A percentile compares a stretch with the other conserved stretches of the same genome.
These are phyloP conservation scores for Ceratocystis colombiana DNA, from an alignment of 2,329 filamentous ascomycete species.

Conservation along the genomic window DNA sequence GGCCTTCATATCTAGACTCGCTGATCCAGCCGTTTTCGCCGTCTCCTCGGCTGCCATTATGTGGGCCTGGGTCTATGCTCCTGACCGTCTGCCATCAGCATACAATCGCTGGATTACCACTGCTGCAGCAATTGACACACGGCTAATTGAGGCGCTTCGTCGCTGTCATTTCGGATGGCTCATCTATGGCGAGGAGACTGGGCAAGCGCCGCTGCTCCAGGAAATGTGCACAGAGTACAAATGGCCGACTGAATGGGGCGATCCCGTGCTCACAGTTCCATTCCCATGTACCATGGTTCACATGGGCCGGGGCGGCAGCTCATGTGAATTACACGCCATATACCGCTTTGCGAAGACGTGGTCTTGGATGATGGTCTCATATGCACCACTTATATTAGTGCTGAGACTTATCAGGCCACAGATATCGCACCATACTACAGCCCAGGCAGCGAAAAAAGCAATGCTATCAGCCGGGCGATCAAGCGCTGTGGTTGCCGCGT, in stretches of 20 bases:
- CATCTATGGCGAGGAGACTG: slow-evolving; percentile 63
- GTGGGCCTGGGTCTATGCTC: slow-evolving; percentile 80
- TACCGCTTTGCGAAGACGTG: slow-evolving; percentile 59
- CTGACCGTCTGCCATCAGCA: slow-evolving; percentile 56
- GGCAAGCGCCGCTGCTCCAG: slow-evolving; percentile 56
- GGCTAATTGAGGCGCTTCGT: slow-evolving; percentile 64
- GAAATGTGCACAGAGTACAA: slow-evolving; percentile 62
- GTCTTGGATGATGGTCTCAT: slow-evolving; percentile 64
- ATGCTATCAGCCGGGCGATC: slow-evolving; percentile 55
- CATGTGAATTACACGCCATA: slow-evolving; percentile 63
- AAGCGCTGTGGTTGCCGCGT: slow-evolving; percentile 66
- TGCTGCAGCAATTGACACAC: slow-evolving; percentile 62
- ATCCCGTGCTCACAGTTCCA: slow-evolving; percentile 58
- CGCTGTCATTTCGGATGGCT: slow-evolving; percentile 53
- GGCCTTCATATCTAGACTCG: slow-evolving; percentile 32
- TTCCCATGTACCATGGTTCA: slow-evolving; percentile 79
- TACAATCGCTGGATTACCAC: slow-evolving; percentile 77
- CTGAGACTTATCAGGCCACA: slow-evolving; percentile 40
- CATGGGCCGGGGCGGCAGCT: slow-evolving; percentile 58
- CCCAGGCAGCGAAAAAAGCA: slow-evolving; percentile 42
- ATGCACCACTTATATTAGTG: slow-evolving; percentile 64
- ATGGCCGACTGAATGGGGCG: slow-evolving; percentile 60
- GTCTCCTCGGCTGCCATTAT: slow-evolving; percentile 65
- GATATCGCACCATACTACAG: slow-evolving; percentile 36
- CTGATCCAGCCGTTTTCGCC: slow-evolving; percentile 64